These are phyloP conservation scores for Cryptococcus depauperatus DNA, from an alignment of 1,284 basidiomycete genomes.

Conservation along the genomic window DNA sequence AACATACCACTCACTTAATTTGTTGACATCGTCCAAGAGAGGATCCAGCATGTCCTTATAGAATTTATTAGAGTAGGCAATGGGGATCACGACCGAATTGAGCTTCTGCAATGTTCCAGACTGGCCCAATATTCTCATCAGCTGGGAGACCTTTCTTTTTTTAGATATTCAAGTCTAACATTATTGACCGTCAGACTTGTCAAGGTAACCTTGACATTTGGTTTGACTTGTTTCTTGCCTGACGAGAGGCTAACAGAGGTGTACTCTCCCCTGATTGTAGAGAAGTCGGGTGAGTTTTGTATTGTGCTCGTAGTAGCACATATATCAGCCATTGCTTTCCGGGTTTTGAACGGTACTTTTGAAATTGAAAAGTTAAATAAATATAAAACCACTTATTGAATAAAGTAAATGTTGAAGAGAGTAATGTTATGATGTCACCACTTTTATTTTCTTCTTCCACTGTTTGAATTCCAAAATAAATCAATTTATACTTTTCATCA, in stretches of 20 bases:
- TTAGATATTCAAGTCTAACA: constrained; percentile 22
- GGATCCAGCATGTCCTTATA: constrained; percentile 43
- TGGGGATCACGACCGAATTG: constrained; percentile 41
- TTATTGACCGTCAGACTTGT: constrained; percentile 44
- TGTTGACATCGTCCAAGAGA: constrained; percentile 41
- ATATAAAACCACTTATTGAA: not conserved
- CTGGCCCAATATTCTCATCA: constrained; percentile 12
- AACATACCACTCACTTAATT: constrained; percentile 33
- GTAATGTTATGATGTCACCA: not conserved
- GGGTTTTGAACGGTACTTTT: not conserved
- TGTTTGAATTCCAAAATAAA: no score
- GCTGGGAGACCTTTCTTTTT: not conserved
- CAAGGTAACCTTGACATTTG: constrained; percentile 42
- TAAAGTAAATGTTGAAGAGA: not conserved
- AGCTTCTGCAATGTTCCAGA: constrained; percentile 41
- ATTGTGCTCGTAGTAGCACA: constrained; percentile 40
- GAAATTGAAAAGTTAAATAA: not conserved
- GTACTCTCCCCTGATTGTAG: constrained; percentile 30
- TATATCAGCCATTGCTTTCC: constrained; percentile 7
- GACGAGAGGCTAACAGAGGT: constrained; percentile 24
- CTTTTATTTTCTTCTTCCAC: not conserved
- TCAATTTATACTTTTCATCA: not conserved
- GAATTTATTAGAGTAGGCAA: constrained; percentile 44
- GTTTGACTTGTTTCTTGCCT: constrained; percentile 24
- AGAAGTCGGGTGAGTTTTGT: constrained; percentile 35